Evolutionary conservation across 2,329 filamentous ascomycete genomes (phyloP).

Genomic region (Fusarium cicatricum): DNA sequence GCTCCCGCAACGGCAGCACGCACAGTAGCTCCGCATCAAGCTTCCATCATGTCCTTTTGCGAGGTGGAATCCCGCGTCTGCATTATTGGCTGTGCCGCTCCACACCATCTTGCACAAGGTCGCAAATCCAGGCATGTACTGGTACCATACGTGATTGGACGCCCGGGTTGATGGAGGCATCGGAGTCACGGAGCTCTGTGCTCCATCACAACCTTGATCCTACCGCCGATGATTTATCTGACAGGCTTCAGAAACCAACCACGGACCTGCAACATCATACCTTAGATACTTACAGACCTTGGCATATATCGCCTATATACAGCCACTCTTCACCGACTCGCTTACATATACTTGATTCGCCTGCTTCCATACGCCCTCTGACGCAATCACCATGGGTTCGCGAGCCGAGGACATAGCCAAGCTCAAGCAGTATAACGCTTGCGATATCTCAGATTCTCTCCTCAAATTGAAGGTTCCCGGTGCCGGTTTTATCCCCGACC

Average conservation of each 20-base stretch:
- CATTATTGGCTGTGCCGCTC: constrained; percentile 31
- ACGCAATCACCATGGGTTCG: constrained; percentile 34
- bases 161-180: constrained; percentile 38
- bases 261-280: constrained; percentile 21
- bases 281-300: constrained; percentile 12
- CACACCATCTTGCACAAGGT: constrained; percentile 27
- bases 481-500: constrained; percentile 72
- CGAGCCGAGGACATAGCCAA: constrained; percentile 36
- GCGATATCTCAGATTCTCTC: constrained; percentile 76
- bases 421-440: constrained; percentile 54
- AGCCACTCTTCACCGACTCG: constrained; percentile 30
- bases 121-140: constrained; percentile 33
- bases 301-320: constrained; percentile 5
- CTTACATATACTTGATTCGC: constrained; percentile 15
- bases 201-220: constrained; percentile 24
- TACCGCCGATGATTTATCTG: constrained; percentile 24
- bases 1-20: constrained; percentile 20
- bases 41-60: constrained; percentile 14
- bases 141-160: constrained; percentile 43
- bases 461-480: constrained; percentile 72
- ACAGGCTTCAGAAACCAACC: constrained; percentile 14
- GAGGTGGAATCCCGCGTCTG: constrained; percentile 20
- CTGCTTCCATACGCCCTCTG: constrained; percentile 1
- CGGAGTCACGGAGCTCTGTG: constrained; percentile 40
- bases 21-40: constrained; percentile 12